Conservation (phyloP, 768 basidiomycete genomes). For the Gloeophyllum trabeum region DNA sequence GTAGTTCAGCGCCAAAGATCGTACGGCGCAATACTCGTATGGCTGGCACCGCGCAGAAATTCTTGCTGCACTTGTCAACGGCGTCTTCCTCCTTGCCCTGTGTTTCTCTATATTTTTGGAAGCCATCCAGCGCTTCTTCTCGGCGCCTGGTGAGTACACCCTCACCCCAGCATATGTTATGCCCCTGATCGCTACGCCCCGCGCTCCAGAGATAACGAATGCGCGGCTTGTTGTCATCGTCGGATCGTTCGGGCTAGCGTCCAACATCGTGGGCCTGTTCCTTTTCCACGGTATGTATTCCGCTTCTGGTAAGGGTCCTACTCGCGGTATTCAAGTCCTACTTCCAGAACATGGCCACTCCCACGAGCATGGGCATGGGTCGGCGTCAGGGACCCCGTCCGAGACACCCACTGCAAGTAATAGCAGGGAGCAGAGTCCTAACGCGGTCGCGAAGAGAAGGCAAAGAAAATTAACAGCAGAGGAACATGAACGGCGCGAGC, state of each 20-base stretch:
- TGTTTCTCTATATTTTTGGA: conserved; percentile 95
- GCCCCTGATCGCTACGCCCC: conserved; percentile 3
- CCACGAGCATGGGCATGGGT: conserved; percentile 8
- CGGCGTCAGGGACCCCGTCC: too few relatives aligned
- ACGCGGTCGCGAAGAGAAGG: too few relatives aligned
- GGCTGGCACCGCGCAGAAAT: conserved; percentile 99
- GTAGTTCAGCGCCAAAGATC: conserved; percentile 53
- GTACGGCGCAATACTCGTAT: conserved; percentile 80
- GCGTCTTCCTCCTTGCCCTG: conserved; percentile 91
- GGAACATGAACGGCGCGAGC: too few relatives aligned
- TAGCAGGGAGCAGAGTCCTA: too few relatives aligned
- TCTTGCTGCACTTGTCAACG: conserved; percentile 89
- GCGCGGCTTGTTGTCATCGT: conserved; percentile 85
- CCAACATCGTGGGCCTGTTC: conserved; percentile 88
- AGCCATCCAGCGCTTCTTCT: conserved; percentile 85
- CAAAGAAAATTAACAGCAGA: too few relatives aligned
- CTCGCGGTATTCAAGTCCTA: conserved; percentile 6
- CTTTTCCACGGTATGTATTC: conserved; percentile 76
- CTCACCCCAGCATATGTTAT: conserved; percentile 1
- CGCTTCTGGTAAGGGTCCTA: not conserved
- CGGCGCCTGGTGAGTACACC: conserved; percentile 50
- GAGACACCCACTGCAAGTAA: too few relatives aligned
- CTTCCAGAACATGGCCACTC: conserved; percentile 18
- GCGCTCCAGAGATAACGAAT: conserved; percentile 67
- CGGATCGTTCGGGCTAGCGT: conserved; percentile 78